These are phyloP conservation scores for Myxozyma vanderwaltii DNA, from an alignment of 805 yeast genomes.

Conservation along the genomic window DNA sequence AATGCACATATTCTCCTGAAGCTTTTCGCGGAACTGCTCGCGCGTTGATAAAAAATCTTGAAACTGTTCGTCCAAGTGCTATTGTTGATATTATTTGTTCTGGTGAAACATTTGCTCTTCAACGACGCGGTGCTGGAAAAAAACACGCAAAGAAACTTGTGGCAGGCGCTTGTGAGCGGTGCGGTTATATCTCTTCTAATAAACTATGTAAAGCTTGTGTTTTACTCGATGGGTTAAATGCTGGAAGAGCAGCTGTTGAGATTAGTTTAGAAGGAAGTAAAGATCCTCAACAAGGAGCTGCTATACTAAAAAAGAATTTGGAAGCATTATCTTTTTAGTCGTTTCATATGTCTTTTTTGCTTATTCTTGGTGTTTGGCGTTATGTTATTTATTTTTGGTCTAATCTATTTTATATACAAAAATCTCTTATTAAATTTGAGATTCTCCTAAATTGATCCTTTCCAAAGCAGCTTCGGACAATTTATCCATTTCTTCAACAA, in stretches of 20 bases:
- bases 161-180: conserved; percentile 66
- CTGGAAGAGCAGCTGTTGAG: conserved; percentile 43
- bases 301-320: conserved; percentile 11
- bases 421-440: background rate
- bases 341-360: too few species aligned
- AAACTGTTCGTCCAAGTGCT: conserved; percentile 86
- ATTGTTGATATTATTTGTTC: conserved; percentile 92
- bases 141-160: conserved; percentile 26
- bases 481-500: conserved; percentile 24
- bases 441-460: background rate
- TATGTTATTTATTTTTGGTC: too few species aligned
- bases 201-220: conserved; percentile 91
- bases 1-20: conserved; percentile 97
- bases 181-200: conserved; percentile 91
- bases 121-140: conserved; percentile 23
- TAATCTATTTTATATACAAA: background rate
- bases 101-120: conserved; percentile 79
- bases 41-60: conserved; percentile 84
- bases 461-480: conserved; percentile 1
- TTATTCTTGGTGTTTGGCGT: too few species aligned
- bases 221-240: conserved; percentile 79
- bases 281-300: background rate
- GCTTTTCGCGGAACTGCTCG: conserved; percentile 98
- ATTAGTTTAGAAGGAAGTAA: background rate
- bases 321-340: conserved; percentile 24